Conservation (phyloP, 169 alveolate species). For the Babesia microti region DNA sequence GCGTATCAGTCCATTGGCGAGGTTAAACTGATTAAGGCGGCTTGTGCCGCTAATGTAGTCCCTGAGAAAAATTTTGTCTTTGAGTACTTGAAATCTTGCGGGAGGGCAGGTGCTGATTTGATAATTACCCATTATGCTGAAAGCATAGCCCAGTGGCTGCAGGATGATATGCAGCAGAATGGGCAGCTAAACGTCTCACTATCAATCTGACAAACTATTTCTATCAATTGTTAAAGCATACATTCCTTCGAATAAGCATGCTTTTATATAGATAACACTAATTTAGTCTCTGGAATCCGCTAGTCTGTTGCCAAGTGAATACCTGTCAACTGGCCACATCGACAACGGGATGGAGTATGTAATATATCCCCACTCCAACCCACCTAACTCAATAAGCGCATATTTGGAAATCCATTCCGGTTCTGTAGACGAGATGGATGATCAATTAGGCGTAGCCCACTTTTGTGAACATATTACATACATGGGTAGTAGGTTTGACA, state of each 20-base stretch:
- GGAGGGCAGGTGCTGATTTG: slow-evolving; percentile 79
- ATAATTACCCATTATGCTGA: slow-evolving; percentile 71
- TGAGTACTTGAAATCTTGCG: slow-evolving; percentile 62
- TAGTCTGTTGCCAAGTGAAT: slow-evolving; percentile 9
- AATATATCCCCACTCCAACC: slow-evolving; percentile 46
- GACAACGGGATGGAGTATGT: slow-evolving; percentile 51
- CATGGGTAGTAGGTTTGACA: slow-evolving; percentile 67
- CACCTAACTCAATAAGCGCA: slow-evolving; percentile 30
- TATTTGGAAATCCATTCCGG: slow-evolving; percentile 70
- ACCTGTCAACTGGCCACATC: slow-evolving; percentile 26
- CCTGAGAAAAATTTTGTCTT: slow-evolving; percentile 65
- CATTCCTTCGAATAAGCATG: too few relatives aligned
- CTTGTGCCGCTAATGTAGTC: slow-evolving; percentile 31
- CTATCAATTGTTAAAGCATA: too few relatives aligned
- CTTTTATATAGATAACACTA: too few relatives aligned
- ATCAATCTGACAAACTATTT: too few relatives aligned
- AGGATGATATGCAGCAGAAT: slow-evolving; percentile 46
- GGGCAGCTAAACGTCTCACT: too few relatives aligned
- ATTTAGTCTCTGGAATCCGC: too few relatives aligned
- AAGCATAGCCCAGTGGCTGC: slow-evolving; percentile 52
- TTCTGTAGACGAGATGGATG: slow-evolving; percentile 62
- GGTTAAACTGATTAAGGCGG: slow-evolving; percentile 48
- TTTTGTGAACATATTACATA: slow-evolving; percentile 71
- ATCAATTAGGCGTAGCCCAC: slow-evolving; percentile 72
- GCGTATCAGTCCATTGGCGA: slow-evolving; percentile 57